Percentiles rank a stretch among this genome's conserved stretches.
phyloP scores from a whole-genome alignment of 2,329 filamentous ascomycete genomes.

The Sarocladium oryzae region DNA sequence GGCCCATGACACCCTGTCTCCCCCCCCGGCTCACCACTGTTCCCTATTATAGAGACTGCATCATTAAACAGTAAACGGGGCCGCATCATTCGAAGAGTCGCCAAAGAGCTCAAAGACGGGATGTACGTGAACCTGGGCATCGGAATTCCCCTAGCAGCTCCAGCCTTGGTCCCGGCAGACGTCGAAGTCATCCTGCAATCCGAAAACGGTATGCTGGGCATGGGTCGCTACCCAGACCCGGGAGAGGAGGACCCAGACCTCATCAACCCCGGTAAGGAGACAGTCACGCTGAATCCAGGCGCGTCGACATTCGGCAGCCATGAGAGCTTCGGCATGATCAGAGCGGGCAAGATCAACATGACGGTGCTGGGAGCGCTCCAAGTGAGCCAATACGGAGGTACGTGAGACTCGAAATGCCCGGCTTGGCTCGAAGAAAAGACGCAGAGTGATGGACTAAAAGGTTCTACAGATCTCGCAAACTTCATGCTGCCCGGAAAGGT shows the following conservation, averaged over 20 bases:
- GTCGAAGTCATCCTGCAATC: slow-evolving; percentile 72
- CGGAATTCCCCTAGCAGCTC: slow-evolving; percentile 89
- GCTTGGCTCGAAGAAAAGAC: too few relatives aligned
- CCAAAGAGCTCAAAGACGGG: slow-evolving; percentile 89
- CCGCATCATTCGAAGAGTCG: slow-evolving; percentile 75
- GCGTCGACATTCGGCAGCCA: slow-evolving; percentile 73
- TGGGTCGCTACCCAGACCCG: slow-evolving; percentile 60
- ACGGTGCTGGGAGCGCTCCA: slow-evolving; percentile 84
- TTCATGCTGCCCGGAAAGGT: slow-evolving; percentile 91
- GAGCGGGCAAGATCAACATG: slow-evolving; percentile 69
- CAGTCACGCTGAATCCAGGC: slow-evolving; percentile 69
- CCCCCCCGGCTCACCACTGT: too few relatives aligned
- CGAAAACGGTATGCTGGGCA: slow-evolving; percentile 64
- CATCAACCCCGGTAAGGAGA: slow-evolving; percentile 86
- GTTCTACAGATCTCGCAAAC: slow-evolving; percentile 59
- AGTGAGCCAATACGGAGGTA: slow-evolving; percentile 54
- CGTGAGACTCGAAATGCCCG: slow-evolving; percentile 42
- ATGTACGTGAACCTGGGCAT: slow-evolving; percentile 94
- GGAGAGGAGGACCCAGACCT: slow-evolving; percentile 73
- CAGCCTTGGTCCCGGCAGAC: slow-evolving; percentile 69
- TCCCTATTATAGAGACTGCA: too few relatives aligned
- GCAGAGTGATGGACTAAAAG: too few relatives aligned
- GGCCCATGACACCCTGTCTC: background rate
- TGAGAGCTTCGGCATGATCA: slow-evolving; percentile 83
- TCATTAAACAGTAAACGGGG: slow-evolving; percentile 54